Conservation (phyloP, 495 filamentous ascomycete species). For the Penicillium pulvis region DNA sequence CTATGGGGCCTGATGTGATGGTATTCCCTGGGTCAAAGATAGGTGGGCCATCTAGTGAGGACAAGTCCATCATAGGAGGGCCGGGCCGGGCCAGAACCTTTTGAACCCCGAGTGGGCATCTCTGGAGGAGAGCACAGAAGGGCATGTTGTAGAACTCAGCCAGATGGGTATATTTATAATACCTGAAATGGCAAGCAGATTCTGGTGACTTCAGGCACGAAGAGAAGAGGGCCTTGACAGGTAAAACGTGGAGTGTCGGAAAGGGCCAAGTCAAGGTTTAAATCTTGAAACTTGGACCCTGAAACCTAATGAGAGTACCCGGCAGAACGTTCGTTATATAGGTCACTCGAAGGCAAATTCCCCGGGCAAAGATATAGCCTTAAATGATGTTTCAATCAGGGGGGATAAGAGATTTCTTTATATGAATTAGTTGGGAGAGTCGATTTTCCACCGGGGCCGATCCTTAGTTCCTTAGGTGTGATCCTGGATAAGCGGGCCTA, state of each 20-base stretch:
- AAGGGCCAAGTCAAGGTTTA: neutral
- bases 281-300: neutral
- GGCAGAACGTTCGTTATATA: neutral
- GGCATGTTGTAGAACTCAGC: neutral
- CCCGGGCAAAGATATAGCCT: neutral
- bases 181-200: neutral
- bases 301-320: neutral
- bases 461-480: neutral
- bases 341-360: too few species aligned
- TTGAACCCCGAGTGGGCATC: neutral
- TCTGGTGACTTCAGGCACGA: neutral
- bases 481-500: neutral
- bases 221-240: neutral
- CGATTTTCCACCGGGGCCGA: neutral
- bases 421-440: neutral
- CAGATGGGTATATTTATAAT: neutral
- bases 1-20: neutral
- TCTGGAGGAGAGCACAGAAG: conserved; percentile 1
- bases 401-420: neutral
- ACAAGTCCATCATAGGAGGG: conserved; percentile 13
- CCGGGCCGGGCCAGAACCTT: neutral
- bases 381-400: neutral
- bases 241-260: neutral
- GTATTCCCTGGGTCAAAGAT: neutral
- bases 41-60: conserved; percentile 12